Base-by-base conservation (phyloP, 2,329 filamentous ascomycete species). In the Ophiostoma ips region DNA sequence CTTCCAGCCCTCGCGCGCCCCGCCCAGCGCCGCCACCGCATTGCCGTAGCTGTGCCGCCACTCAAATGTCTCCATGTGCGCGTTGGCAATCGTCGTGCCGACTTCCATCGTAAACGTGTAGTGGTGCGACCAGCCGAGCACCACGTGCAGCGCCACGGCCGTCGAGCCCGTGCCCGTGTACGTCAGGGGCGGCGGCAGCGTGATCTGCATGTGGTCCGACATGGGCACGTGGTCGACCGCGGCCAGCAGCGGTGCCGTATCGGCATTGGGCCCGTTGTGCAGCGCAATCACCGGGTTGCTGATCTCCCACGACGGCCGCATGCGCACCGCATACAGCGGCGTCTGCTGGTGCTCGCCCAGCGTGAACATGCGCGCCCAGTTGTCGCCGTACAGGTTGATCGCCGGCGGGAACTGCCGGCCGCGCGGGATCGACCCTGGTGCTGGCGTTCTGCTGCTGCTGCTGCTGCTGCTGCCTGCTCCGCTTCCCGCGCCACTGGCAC, bases 1-100 rank as follows among this genome's bases (percentile, higher is more conserved):
- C 59, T 71, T 69, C 64, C 65, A 68, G 9, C 69, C 67, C 12
- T 56, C 54, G 4, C 55, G 58, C n/a, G 57, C 51, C 7, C 62
- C 57, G 21, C 59, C 61, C 3, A 70, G 58, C 5, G 53, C 54
- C 36, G 56, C 58, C 30, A 71, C 60, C 36, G 64, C 67, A 5
- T 53, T 52, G 38, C 65, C 64, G 33, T 57, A 57, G 52, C 63
- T 64, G 52, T 64, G 60, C 3, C 68, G 64, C 70, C 70, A 72
- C 59, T 71, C 65, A 54, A 69, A 71, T 16, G 53, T 45, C 56
- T 71, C 68, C 19, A 55, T 52, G 19, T 51, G 49, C n/a, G 50
- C 38, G 5, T 49, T 46, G 16, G 34, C 19, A n/a, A 28, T 51
- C 18, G 41, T 47, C 43, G 58, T 51, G 33, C 61, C 58, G 30